Evolutionary conservation across 306 rosid genomes (phyloP).

Genomic region (cucumber (Cucumis sativus)): Cucumber_9930_V3 NC_026655.2:6906001-6906500

Average conservation of each 20-base stretch:
- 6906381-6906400: too few species aligned
- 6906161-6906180: background rate
- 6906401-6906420: too few species aligned
- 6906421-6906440: too few species aligned
- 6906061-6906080: background rate
- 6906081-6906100: background rate
- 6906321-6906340: too few species aligned
- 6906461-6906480: too few species aligned
- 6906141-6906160: background rate
- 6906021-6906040: background rate
- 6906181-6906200: background rate
- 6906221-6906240: background rate
- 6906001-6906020: background rate
- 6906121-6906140: background rate
- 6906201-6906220: background rate
- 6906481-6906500: too few species aligned
- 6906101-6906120: background rate
- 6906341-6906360: too few species aligned
- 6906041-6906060: background rate
- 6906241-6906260: too few species aligned
- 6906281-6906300: too few species aligned
- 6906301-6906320: too few species aligned
- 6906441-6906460: too few species aligned
- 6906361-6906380: too few species aligned
- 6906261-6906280: fast-evolving